Percentiles rank a stretch among this genome's conserved stretches.
These are phyloP conservation scores for Penicillium sp. DNA, from an alignment of 2,329 filamentous ascomycete genomes.

Conservation along the genomic window DNA sequence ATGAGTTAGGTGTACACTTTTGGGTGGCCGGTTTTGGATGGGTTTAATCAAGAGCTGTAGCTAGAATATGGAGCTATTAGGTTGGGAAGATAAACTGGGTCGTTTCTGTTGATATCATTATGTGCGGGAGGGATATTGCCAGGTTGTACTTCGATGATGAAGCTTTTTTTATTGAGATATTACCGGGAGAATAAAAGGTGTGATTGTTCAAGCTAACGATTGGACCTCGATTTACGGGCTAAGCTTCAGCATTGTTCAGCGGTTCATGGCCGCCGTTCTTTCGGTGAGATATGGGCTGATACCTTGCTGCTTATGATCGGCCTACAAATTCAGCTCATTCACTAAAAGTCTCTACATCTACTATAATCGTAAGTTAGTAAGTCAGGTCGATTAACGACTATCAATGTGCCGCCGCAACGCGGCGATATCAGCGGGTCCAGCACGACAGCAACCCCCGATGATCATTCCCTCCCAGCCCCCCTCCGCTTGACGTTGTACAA, in stretches of 20 bases:
- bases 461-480: slow-evolving; percentile 21
- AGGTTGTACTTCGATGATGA: neutral
- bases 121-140: neutral
- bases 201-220: neutral
- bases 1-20: neutral
- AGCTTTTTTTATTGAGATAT: neutral
- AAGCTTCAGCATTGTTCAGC: neutral
- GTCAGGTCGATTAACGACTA: neutral
- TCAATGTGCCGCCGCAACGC: slow-evolving; percentile 20
- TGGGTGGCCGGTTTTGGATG: neutral
- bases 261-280: neutral
- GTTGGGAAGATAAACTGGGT: neutral
- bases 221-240: neutral
- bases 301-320: no score
- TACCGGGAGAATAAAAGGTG: neutral
- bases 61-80: neutral
- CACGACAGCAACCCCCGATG: slow-evolving; percentile 22
- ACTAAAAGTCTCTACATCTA: neutral
- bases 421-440: slow-evolving; percentile 22
- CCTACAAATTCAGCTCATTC: neutral
- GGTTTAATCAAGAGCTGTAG: neutral
- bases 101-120: neutral
- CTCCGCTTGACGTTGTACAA: slow-evolving; percentile 13
- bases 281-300: neutral
- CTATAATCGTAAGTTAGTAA: neutral